A percentile compares a stretch with the other conserved stretches of the same genome.
These are phyloP conservation scores for Endocalyx cinctus DNA, from an alignment of 2,329 filamentous ascomycete species.

Conservation along the genomic window DNA sequence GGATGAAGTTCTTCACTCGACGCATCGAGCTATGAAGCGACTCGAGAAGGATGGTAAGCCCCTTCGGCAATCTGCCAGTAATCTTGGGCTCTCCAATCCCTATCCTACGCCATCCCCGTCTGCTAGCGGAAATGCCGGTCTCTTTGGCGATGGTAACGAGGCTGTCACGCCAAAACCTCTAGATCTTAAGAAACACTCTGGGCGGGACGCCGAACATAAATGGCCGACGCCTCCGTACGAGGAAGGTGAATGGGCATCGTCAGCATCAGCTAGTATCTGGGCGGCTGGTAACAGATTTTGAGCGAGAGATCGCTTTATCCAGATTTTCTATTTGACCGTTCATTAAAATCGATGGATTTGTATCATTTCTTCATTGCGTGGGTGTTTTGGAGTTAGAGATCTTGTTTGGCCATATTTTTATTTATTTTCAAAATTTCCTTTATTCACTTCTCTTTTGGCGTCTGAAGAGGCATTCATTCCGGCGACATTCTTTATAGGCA, in stretches of 20 bases:
- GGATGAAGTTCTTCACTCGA: slow-evolving; percentile 79
- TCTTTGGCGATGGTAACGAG: slow-evolving; percentile 65
- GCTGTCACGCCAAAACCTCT: slow-evolving; percentile 65
- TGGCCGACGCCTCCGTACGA: slow-evolving; percentile 97
- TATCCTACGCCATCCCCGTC: slow-evolving; percentile 70
- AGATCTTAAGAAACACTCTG: slow-evolving; percentile 55
- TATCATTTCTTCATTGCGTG: slow-evolving; percentile 29
- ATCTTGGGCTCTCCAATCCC: slow-evolving; percentile 55
- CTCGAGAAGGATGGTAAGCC: slow-evolving; percentile 54
- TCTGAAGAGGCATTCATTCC: too few species aligned
- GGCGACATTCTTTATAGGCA: slow-evolving; percentile 24
- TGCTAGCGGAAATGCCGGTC: slow-evolving; percentile 71
- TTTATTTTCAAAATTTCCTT: slow-evolving; percentile 14
- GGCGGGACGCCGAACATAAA: slow-evolving; percentile 53
- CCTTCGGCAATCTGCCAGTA: slow-evolving; percentile 60
- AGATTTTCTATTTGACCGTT: slow-evolving; percentile 2
- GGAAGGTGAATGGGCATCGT: slow-evolving; percentile 84
- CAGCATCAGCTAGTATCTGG: slow-evolving; percentile 77
- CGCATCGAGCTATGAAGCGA: slow-evolving; percentile 68
- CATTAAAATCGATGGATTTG: too few species aligned
- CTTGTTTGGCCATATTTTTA: slow-evolving; percentile 10
- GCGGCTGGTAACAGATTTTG: slow-evolving; percentile 63
- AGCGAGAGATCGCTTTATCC: slow-evolving; percentile 9
- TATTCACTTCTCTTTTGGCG: slow-evolving; percentile 21
- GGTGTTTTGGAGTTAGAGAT: slow-evolving; percentile 24